A percentile compares a stretch with the other conserved stretches of the same genome.
These are phyloP conservation scores for Leccinum subgranulosum DNA, from an alignment of 768 basidiomycete species.

Conservation along the genomic window DNA sequence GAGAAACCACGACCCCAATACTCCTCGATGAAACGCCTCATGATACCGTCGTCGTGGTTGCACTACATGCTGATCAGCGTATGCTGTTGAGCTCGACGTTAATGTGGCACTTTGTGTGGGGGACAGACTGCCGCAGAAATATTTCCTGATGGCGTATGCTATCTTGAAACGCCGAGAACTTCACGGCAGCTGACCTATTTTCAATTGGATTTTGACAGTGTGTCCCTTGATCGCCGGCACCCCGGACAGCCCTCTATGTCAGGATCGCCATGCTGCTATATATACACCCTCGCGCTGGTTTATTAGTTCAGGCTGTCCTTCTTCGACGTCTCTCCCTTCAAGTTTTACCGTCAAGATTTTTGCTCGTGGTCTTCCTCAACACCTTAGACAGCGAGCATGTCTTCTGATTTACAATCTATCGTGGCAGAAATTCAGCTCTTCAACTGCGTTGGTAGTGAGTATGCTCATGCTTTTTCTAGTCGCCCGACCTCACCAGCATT, in stretches of 20 bases:
- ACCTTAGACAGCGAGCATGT: neutral
- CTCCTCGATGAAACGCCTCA: neutral
- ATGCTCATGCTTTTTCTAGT: neutral
- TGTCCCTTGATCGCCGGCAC: neutral
- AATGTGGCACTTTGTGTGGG: neutral
- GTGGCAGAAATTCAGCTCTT: slow-evolving; percentile 6
- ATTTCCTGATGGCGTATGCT: neutral
- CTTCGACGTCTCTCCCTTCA: neutral
- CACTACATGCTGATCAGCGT: neutral
- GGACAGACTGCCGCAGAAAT: neutral
- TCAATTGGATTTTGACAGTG: neutral
- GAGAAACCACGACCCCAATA: neutral
- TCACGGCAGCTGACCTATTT: neutral
- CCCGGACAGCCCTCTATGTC: neutral
- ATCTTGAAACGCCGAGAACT: neutral
- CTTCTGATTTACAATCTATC: slow-evolving; percentile 2
- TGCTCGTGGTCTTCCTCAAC: neutral
- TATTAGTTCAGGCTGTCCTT: neutral
- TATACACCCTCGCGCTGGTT: neutral
- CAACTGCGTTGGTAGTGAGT: slow-evolving; percentile 13
- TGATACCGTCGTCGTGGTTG: neutral
- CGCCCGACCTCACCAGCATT: slow-evolving; percentile 2
- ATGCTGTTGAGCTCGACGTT: neutral
- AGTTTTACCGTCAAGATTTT: neutral
- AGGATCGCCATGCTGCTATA: neutral